Conservation (phyloP, 2,329 filamentous ascomycete genomes). For the Exophiala spinifera region DNA sequence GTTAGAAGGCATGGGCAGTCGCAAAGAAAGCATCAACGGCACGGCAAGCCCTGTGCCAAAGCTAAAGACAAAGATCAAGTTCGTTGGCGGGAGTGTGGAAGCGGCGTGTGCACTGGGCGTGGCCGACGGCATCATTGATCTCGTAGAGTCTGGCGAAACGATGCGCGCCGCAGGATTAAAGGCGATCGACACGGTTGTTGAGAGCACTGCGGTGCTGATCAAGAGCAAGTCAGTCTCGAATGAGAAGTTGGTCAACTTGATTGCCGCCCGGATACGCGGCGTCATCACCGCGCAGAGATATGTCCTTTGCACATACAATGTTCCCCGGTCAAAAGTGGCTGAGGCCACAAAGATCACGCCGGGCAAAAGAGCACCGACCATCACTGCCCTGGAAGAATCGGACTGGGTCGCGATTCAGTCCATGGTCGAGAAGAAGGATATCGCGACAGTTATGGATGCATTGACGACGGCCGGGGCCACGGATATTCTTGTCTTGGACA, state of each 20-base stretch:
- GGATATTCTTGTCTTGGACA: slow-evolving; percentile 81
- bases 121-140: slow-evolving; percentile 93
- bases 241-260: slow-evolving; percentile 74
- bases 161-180: slow-evolving; percentile 95
- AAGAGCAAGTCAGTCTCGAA: slow-evolving; percentile 83
- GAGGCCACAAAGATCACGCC: slow-evolving; percentile 76
- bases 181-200: slow-evolving; percentile 89
- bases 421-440: slow-evolving; percentile 87
- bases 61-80: slow-evolving; percentile 83
- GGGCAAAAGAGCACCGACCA: slow-evolving; percentile 86
- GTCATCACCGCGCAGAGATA: slow-evolving; percentile 94
- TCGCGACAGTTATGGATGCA: slow-evolving; percentile 84
- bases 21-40: slow-evolving; percentile 37
- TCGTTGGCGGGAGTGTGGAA: slow-evolving; percentile 94
- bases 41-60: slow-evolving; percentile 45
- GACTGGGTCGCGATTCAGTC: slow-evolving; percentile 92
- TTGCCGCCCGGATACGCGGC: slow-evolving; percentile 81
- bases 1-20: slow-evolving; percentile 56
- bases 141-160: slow-evolving; percentile 96
- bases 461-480: slow-evolving; percentile 71
- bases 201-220: slow-evolving; percentile 84
- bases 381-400: slow-evolving; percentile 82
- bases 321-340: slow-evolving; percentile 66
- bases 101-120: slow-evolving; percentile 93
- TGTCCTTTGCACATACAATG: slow-evolving; percentile 95